phyloP scores from a whole-genome alignment of 495 filamentous ascomycete species.

The Beverwykella pulmonaria region DNA sequence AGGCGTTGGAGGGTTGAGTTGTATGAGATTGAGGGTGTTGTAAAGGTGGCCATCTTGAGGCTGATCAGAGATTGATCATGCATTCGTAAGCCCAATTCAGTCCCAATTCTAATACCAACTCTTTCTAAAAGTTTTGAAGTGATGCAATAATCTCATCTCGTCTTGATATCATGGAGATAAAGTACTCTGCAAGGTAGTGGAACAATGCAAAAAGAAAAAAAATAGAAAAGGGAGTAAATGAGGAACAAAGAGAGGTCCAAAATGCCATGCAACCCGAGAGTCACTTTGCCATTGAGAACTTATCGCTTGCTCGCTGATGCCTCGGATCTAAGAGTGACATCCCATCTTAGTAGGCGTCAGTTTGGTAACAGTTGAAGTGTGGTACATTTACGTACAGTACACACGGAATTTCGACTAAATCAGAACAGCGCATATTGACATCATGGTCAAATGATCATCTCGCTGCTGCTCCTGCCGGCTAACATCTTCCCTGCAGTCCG shows the following conservation, averaged over 20 bases:
- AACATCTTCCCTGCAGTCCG: background rate
- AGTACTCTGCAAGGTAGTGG: background rate
- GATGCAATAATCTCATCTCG: background rate
- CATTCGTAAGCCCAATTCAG: background rate
- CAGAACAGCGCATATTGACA: too few species aligned
- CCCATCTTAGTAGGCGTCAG: background rate
- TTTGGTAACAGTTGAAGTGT: too few species aligned
- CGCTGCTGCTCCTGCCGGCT: too few species aligned
- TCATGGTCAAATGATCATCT: too few species aligned
- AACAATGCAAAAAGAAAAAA: background rate
- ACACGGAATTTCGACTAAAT: too few species aligned
- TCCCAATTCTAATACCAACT: background rate
- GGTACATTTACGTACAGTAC: too few species aligned
- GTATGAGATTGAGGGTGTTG: background rate
- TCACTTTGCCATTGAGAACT: background rate
- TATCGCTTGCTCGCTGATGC: conserved; percentile 15
- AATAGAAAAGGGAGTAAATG: background rate
- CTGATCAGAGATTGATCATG: background rate
- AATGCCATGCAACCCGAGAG: background rate
- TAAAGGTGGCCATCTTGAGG: background rate
- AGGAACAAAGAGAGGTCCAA: background rate
- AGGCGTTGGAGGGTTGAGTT: conserved; percentile 18
- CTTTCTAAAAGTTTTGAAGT: background rate
- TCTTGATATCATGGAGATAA: background rate
- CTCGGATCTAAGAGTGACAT: conserved; percentile 23